Evolutionary conservation across 495 filamentous ascomycete species (phyloP), one percentile per base, ranked within the genome.

Genomic region (Aspergillus homomorphus): DNA sequence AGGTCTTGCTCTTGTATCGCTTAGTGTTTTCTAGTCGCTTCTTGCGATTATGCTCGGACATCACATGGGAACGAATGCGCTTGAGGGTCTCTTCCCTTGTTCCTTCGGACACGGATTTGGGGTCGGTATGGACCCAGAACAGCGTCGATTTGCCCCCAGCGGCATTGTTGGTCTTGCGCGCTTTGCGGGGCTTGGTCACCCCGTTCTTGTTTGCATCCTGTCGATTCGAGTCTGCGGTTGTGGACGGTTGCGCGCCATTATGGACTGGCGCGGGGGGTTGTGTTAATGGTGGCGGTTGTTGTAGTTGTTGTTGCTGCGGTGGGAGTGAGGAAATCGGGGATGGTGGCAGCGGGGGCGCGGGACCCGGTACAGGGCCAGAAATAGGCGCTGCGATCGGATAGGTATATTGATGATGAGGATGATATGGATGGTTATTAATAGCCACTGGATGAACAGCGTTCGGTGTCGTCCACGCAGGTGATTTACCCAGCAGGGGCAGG

Each of bases 31-130:
- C 75, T 42, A 77, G 59, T 43, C 77, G 65, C 56, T 79, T 79
- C 62, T 78, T 79, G 57, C 77, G 74, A 64, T 79, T 79, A 58
- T 79, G 77, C 53, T 79, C 77, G 28, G 77, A 78, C 77, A 79
- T 79, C 23, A 79, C 77, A 72, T 79, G 77, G 21, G 77, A 79
- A 18, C 77, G 75, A 49, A 79, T 79, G 30, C 75, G 73, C 63
- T 79, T 79, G 59, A 79, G 65, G 1, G 75, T 79, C 41, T 78
- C 75, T 44, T 78, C 75, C 23, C 70, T 70, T 10, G 70, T 73
- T 4, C 77, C 77, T 51, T 67, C 65, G 2, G 73, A 65, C 7
- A 73, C 75, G 0, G 77, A 73, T 42, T 78, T 63, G 8, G 66
- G 68, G 41, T 79, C 75, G 15, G 69, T 72, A 63, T 79, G 65